Evolutionary conservation across 2,329 filamentous ascomycete genomes (phyloP).

Genomic region (Trichoderma lentiforme): DNA sequence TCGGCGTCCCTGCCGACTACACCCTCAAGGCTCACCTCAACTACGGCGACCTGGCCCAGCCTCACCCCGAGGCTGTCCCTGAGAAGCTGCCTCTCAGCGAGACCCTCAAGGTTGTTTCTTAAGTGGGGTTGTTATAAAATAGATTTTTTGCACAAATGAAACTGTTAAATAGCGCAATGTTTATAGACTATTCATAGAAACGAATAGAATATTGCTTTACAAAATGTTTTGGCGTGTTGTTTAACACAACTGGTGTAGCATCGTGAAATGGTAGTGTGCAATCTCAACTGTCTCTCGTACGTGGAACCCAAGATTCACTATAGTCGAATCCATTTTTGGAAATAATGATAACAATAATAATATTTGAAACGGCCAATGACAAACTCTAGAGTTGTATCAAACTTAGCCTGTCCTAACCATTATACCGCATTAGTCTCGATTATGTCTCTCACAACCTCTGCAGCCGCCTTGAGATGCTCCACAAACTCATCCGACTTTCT

Average conservation of each 20-base stretch:
- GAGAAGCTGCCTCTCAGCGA: constrained; percentile 9
- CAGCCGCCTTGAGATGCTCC: background rate
- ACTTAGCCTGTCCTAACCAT: background rate
- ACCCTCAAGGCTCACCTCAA: constrained; percentile 6
- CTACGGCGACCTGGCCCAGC: constrained; percentile 1
- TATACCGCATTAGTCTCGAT: background rate
- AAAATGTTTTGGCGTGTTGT: background rate
- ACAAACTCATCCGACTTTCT: constrained; percentile 6
- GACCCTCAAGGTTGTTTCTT: background rate
- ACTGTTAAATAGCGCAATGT: background rate
- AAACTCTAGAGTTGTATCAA: no score
- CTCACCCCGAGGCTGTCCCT: background rate
- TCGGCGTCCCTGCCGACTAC: background rate
- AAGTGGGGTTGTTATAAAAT: background rate
- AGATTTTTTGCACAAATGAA: background rate
- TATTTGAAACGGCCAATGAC: no score
- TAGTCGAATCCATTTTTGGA: no score
- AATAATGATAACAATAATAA: no score
- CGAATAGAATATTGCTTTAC: background rate
- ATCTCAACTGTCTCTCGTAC: no score
- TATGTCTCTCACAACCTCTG: background rate
- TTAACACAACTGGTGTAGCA: no score
- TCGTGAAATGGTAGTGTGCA: no score
- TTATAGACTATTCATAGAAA: background rate
- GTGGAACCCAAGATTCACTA: no score